Evolutionary conservation across 441 rosid species (phyloP).

Genomic region (Syzygium syzygioides): DNA sequence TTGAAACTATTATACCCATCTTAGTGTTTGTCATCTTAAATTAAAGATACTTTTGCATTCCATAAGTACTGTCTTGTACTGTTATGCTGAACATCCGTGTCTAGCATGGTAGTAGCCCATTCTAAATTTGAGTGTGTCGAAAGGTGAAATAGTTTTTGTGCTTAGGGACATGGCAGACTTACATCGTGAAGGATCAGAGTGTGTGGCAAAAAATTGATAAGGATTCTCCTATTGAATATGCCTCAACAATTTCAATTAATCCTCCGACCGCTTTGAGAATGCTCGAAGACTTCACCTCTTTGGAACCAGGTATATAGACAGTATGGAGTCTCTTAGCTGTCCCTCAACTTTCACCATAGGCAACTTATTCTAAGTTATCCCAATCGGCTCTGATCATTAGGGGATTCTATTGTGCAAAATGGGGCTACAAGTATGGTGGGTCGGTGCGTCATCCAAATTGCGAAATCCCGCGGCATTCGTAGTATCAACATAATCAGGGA

Average conservation of each 20-base stretch:
- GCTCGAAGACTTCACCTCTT: constrained; percentile 75
- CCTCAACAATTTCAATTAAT: constrained; percentile 86
- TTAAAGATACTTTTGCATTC: not conserved
- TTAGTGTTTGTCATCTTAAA: not conserved
- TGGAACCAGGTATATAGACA: constrained; percentile 44
- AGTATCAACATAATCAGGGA: constrained; percentile 79
- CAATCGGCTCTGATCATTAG: constrained; percentile 30
- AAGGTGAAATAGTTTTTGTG: not conserved
- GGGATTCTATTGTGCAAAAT: constrained; percentile 83
- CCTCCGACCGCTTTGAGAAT: constrained; percentile 87
- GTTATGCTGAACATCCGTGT: not conserved
- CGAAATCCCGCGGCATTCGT: constrained; percentile 56
- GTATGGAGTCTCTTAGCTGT: not conserved
- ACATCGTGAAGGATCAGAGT: constrained; percentile 68
- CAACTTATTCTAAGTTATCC: constrained; percentile 1
- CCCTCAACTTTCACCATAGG: not conserved
- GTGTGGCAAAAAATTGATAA: constrained; percentile 84
- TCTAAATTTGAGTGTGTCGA: not conserved
- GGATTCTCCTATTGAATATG: constrained; percentile 72
- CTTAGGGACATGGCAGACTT: constrained; percentile 85
- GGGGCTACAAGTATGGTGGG: constrained; percentile 93
- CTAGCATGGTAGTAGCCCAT: not conserved
- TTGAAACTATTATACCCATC: not conserved
- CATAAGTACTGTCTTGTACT: not conserved
- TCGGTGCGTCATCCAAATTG: constrained; percentile 86